Evolutionary conservation across 192 early-diverging fungal genomes (phyloP).

Genomic region (Coemansia sp.): DNA sequence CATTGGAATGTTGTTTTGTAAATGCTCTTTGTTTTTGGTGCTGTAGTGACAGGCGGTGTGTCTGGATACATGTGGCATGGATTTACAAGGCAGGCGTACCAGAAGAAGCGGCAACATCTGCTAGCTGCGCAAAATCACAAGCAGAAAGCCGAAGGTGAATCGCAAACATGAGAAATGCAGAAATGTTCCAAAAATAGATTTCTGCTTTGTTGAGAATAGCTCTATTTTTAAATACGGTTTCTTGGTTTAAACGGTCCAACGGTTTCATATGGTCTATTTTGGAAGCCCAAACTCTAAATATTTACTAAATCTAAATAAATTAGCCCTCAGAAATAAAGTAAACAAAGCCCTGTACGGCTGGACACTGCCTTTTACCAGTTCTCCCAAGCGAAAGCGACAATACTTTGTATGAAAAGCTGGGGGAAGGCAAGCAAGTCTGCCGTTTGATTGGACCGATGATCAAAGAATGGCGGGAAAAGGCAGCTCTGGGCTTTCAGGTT

Average conservation of each 20-base stretch:
- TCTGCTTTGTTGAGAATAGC: neutral
- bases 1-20: neutral
- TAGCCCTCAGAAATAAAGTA: no score
- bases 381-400: neutral
- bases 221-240: slow-evolving; percentile 1
- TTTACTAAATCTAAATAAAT: no score
- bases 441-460: neutral
- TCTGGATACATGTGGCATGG: slow-evolving; percentile 56
- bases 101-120: slow-evolving; percentile 43
- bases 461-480: neutral
- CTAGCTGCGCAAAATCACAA: slow-evolving; percentile 12
- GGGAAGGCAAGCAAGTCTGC: neutral
- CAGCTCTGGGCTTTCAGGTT: neutral
- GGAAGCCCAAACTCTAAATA: neutral
- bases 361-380: neutral
- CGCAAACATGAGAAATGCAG: neutral
- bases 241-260: neutral
- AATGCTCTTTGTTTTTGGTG: neutral
- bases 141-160: neutral
- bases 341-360: neutral
- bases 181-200: neutral
- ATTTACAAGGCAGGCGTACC: slow-evolving; percentile 49
- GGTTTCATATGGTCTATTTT: neutral
- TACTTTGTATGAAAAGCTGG: neutral
- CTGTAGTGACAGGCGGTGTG: slow-evolving; percentile 45